Evolutionary conservation across 1,284 basidiomycete species (phyloP), one percentile per base, ranked within the genome.

Genomic region (Coniophora puteana): DNA sequence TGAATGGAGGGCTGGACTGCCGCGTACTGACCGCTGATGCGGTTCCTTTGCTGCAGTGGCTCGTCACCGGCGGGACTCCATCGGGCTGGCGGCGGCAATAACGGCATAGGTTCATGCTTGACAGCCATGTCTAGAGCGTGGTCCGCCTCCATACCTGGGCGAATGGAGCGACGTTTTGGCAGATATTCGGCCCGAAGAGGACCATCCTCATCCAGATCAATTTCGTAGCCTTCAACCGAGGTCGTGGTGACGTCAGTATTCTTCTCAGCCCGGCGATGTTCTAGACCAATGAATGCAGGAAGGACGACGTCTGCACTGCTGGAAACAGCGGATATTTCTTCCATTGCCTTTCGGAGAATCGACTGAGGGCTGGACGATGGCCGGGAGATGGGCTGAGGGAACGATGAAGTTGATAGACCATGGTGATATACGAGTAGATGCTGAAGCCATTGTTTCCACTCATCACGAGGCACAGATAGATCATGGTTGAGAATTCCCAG

Each of bases 61-160:
- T 86, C 83, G 52, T 88, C 85, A 12, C 72, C 82, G 8, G 77
- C 74, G 36, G 86, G 85, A 53, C 83, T 86, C 86, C 86, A 89
- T 58, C 78, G 78, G 6, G 86, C 80, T 14, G 86, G 86, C 12
- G 87, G 83, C 33, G 86, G 85, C 16, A 88, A 60, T 32, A 58
- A 58, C 3, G 53, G 46, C 11, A 44, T 48, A 44, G 50, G 38
- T 66, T 60, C 21, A 25, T 33, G 45, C 23, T 45, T 40, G 5
- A 23, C 28, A 5, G 36, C 24, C 14, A 20, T 17, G n/a, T n/a
- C n/a, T n/a, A n/a, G n/a, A n/a, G n/a, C n/a, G n/a, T n/a, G n/a
- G n/a, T n/a, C n/a, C 4, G 22, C 36, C n/a, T 11, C 30, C 34
- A 17, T 32, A 40, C 35, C 36, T 43, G 23, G 36, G 22, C 40